Conservation (phyloP, 2,329 filamentous ascomycete species). For the Hansfordia pulvinata region DNA sequence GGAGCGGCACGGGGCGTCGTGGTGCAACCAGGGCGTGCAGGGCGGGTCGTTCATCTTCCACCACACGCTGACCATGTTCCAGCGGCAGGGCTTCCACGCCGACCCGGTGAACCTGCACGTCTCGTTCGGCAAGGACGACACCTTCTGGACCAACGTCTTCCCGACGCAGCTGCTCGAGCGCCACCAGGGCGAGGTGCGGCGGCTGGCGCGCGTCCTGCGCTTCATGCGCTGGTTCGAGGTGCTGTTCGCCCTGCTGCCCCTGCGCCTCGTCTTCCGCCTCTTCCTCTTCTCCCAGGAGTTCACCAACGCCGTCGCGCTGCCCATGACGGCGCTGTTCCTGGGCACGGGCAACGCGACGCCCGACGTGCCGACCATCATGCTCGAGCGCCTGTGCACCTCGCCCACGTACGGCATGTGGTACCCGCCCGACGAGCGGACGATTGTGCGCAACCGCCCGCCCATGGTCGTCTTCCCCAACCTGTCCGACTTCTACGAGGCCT, state of each 20-base stretch:
- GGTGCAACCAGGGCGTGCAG: slow-evolving; percentile 49
- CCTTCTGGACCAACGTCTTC: slow-evolving; percentile 44
- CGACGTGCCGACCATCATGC: slow-evolving; percentile 18
- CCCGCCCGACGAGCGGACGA: slow-evolving; percentile 17
- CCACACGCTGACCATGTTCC: slow-evolving; percentile 45
- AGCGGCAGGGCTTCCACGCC: slow-evolving; percentile 36
- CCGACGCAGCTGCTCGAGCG: slow-evolving; percentile 34
- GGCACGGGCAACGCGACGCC: slow-evolving; percentile 19
- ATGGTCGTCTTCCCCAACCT: slow-evolving; percentile 47
- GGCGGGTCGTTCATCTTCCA: slow-evolving; percentile 45
- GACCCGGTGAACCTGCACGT: slow-evolving; percentile 41
- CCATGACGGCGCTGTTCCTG: slow-evolving; percentile 22
- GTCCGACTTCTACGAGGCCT: slow-evolving; percentile 37
- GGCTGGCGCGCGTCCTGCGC: slow-evolving; percentile 33
- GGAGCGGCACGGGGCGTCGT: slow-evolving; percentile 41
- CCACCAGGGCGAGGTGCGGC: slow-evolving; percentile 33
- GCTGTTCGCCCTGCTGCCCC: slow-evolving; percentile 36
- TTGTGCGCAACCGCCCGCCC: slow-evolving; percentile 32
- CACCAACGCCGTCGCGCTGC: slow-evolving; percentile 14
- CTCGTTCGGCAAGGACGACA: slow-evolving; percentile 39
- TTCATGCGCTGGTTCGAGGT: slow-evolving; percentile 37
- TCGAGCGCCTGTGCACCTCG: slow-evolving; percentile 18
- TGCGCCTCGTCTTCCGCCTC: slow-evolving; percentile 14
- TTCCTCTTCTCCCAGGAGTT: slow-evolving; percentile 19
- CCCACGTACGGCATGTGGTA: slow-evolving; percentile 48